Evolutionary conservation across 2,329 filamentous ascomycete genomes (phyloP).

Genomic region (Sporothrix curviconia): DNA sequence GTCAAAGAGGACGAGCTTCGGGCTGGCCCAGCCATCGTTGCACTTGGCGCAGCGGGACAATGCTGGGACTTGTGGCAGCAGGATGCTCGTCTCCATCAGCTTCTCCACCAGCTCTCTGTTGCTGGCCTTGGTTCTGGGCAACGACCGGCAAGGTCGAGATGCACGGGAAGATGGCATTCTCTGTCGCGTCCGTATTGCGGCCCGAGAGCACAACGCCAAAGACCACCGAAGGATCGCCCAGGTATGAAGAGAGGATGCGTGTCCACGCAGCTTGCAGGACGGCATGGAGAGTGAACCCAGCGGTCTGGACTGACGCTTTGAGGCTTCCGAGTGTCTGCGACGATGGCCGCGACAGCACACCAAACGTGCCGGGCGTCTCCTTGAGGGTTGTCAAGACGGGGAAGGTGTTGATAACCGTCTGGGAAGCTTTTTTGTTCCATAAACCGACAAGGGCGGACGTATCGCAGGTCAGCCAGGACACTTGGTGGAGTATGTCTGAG

Average conservation of each 20-base stretch:
- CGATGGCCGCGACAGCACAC: conserved; percentile 29
- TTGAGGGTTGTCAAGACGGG: conserved; percentile 65
- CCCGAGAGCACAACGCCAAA: conserved; percentile 81
- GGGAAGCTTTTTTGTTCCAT: conserved; percentile 54
- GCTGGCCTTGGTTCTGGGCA: conserved; percentile 45
- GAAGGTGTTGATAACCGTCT: conserved; percentile 60
- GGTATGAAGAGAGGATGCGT: conserved; percentile 65
- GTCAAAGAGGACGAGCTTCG: conserved; percentile 66
- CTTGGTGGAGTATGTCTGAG: conserved; percentile 35
- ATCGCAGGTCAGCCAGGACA: conserved; percentile 19
- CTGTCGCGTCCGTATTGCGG: conserved; percentile 54
- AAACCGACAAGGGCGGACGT: conserved; percentile 41
- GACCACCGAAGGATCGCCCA: conserved; percentile 64
- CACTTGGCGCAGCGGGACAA: conserved; percentile 61
- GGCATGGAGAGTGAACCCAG: conserved; percentile 68
- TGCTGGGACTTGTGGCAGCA: conserved; percentile 64
- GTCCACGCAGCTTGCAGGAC: conserved; percentile 74
- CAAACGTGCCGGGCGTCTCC: conserved; percentile 26
- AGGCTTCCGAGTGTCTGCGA: conserved; percentile 39
- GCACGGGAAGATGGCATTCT: conserved; percentile 64
- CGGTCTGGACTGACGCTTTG: conserved; percentile 46
- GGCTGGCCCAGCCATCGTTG: conserved; percentile 63
- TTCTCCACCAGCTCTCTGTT: conserved; percentile 52
- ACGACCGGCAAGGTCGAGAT: conserved; percentile 73
- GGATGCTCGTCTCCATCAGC: conserved; percentile 60